These are phyloP conservation scores for Juncus effusus DNA, from an alignment of 176 grass and related monocot species.

Conservation along the genomic window DNA sequence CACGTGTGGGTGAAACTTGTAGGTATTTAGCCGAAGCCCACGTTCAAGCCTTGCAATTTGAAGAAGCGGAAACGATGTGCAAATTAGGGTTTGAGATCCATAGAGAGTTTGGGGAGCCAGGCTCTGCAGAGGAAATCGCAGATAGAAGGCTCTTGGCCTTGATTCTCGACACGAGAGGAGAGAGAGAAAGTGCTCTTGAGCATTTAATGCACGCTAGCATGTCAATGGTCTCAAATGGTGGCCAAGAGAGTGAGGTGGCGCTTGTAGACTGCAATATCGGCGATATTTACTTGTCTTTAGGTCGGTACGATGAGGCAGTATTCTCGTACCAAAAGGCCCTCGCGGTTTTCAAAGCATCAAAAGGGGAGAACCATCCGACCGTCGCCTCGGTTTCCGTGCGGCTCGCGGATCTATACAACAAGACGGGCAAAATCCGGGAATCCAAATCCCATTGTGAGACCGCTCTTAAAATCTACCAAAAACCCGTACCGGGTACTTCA, in stretches of 20 bases:
- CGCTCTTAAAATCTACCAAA: constrained; percentile 88
- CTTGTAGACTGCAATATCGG: constrained; percentile 94
- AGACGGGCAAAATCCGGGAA: constrained; percentile 82
- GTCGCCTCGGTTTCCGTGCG: constrained; percentile 93
- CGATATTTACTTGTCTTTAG: constrained; percentile 85
- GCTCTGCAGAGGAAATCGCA: constrained; percentile 77
- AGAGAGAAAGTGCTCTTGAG: constrained; percentile 82
- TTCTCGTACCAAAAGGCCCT: constrained; percentile 89
- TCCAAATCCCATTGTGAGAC: constrained; percentile 95
- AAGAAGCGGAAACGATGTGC: constrained; percentile 74
- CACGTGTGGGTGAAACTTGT: constrained; percentile 84
- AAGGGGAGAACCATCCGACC: constrained; percentile 88
- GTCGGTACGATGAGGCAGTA: constrained; percentile 83
- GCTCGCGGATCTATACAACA: constrained; percentile 91
- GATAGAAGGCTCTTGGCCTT: constrained; percentile 90
- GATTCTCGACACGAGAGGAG: constrained; percentile 84
- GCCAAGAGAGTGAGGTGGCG: constrained; percentile 89
- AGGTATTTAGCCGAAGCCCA: constrained; percentile 91
- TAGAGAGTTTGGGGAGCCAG: constrained; percentile 47
- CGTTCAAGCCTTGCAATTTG: constrained; percentile 85
- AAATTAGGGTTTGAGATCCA: constrained; percentile 79
- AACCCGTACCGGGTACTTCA: constrained; percentile 80
- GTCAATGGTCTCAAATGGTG: constrained; percentile 71
- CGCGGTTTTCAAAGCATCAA: constrained; percentile 82
- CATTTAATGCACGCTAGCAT: constrained; percentile 85